Evolutionary conservation across 208 protist species (phyloP), one percentile per base, ranked within the genome.

Genomic region (Plasmodiophora brassicae): DNA sequence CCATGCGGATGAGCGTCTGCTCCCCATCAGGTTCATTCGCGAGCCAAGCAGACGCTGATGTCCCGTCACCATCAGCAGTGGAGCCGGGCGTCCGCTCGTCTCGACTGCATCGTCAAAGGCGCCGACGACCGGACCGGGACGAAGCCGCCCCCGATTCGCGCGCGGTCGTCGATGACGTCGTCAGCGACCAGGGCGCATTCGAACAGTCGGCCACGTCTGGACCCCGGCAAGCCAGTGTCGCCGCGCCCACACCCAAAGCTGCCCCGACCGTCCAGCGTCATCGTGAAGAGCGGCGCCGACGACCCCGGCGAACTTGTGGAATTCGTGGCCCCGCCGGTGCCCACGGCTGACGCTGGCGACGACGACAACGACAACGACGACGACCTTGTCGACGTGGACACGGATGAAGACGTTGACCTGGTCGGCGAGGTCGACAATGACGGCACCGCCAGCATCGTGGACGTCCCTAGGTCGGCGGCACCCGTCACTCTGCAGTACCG

Each of bases 11-110:
- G 5, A 5, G n/a, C 20, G n/a, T 32, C 5, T n/a, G 32, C 32
- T 78, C 65, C 10, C 5, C 32, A 78, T 5, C 65, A 5, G 65
- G n/a, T 78, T 38, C 5, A 78, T 38, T 78, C 32, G 65, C 65
- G 41, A 8, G 65, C 65, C 14, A 78, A 78, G n/a, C 65, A 78
- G 5, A 38, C 65, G 65, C 65, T 78, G 65, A 78, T 78, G 5
- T 44, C 10, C 41, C 65, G 65, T 5, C 65, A 78, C 41, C 41
- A 32, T 32, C 5, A 32, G 32, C 65, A 78, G 41, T 78, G 65
- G 65, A 78, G 65, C n/a, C 65, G 65, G n/a, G 65, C 65, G 65
- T 78, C 65, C 14, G 65, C 32, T 78, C 5, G 65, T 5, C n/a
- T 78, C 5, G 65, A 78, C 41, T 78, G 5, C 5, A 5, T 78